Conservation (phyloP, 768 basidiomycete genomes). For the Tulasnella sp. region DNA sequence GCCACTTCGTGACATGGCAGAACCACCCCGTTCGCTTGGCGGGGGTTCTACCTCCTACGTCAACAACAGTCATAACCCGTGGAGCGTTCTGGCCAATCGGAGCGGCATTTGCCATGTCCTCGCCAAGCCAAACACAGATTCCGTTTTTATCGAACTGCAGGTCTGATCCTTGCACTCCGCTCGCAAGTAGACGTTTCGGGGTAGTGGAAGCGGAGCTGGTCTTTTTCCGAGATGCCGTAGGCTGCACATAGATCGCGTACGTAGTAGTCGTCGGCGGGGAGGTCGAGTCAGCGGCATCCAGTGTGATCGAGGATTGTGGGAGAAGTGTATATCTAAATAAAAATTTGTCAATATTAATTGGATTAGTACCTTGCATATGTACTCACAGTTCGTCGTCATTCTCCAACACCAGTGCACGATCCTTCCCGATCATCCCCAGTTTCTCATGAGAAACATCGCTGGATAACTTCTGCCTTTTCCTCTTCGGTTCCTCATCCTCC, state of each 20-base stretch:
- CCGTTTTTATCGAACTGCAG: slow-evolving; percentile 6
- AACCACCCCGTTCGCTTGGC: not conserved
- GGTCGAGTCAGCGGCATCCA: not conserved
- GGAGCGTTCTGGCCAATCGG: too few relatives aligned
- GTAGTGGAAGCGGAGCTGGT: not conserved
- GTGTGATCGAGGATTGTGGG: not conserved
- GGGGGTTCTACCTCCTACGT: not conserved
- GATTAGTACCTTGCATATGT: not conserved
- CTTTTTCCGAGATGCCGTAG: not conserved
- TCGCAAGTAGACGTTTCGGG: slow-evolving; percentile 2
- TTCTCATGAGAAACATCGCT: not conserved
- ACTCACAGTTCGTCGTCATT: slow-evolving; percentile 7
- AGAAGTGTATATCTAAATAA: not conserved
- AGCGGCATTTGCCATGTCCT: too few relatives aligned
- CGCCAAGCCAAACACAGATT: not conserved
- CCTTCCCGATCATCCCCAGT: not conserved
- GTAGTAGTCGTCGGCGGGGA: not conserved
- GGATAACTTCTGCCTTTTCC: not conserved
- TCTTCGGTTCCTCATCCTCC: not conserved
- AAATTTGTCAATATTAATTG: not conserved
- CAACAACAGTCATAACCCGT: not conserved
- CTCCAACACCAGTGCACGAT: not conserved
- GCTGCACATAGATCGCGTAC: not conserved
- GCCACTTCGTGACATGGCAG: not conserved
- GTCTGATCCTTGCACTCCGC: not conserved